Conservation (phyloP, 2,329 filamentous ascomycete genomes). For the Pseudodiploospora longispora region DNA sequence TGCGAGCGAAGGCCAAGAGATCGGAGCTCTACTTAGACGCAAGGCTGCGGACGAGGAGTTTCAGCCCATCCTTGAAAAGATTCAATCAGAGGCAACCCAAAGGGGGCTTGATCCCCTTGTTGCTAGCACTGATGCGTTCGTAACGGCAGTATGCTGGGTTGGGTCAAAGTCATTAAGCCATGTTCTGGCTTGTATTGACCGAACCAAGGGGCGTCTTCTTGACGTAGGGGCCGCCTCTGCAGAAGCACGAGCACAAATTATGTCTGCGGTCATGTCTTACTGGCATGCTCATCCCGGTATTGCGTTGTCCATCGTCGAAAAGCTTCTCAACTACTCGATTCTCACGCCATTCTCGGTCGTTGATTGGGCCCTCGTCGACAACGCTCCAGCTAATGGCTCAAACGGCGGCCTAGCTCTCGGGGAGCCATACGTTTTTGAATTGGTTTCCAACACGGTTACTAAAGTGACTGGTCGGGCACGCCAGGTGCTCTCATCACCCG, state of each 20-base stretch:
- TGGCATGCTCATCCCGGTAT: constrained; percentile 90
- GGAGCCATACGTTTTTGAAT: constrained; percentile 75
- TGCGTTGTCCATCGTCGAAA: constrained; percentile 88
- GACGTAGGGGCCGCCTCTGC: constrained; percentile 69
- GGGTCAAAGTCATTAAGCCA: constrained; percentile 95
- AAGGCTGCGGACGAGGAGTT: constrained; percentile 84
- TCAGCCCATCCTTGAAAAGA: constrained; percentile 69
- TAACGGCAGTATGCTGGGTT: constrained; percentile 87
- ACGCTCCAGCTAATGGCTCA: constrained; percentile 37
- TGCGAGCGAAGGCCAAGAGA: constrained; percentile 71
- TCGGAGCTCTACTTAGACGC: constrained; percentile 69
- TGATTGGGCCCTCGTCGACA: constrained; percentile 74
- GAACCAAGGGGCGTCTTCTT: constrained; percentile 81
- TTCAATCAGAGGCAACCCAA: constrained; percentile 69
- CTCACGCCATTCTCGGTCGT: constrained; percentile 78
- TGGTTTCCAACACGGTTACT: constrained; percentile 77
- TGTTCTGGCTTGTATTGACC: constrained; percentile 90
- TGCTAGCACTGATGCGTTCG: constrained; percentile 85
- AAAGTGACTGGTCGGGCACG: constrained; percentile 85
- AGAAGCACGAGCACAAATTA: constrained; percentile 75
- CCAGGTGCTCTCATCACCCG: constrained; percentile 62
- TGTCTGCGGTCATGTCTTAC: constrained; percentile 82
- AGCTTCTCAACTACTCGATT: constrained; percentile 95
- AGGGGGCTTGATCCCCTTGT: constrained; percentile 70
- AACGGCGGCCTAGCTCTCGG: constrained; percentile 59